Evolutionary conservation across 2,329 filamentous ascomycete species (phyloP).

Genomic region (Bipolaris sorokiniana): DNA sequence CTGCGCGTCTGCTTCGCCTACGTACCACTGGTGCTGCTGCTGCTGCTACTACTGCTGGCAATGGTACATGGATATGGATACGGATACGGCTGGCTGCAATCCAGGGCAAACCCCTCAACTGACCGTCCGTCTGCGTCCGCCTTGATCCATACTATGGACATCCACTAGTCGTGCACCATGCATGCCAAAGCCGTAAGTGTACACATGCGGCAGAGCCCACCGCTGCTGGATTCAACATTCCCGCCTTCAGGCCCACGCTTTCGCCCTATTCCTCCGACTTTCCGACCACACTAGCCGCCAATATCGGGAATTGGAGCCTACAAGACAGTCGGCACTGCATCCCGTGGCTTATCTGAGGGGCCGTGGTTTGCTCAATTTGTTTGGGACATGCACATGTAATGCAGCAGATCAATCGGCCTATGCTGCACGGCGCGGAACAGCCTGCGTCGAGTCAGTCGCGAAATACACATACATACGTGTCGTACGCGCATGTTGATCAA

Average conservation of each 20-base stretch:
- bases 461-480: not conserved
- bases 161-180: constrained; percentile 9
- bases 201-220: constrained; percentile 19
- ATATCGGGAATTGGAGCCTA: constrained; percentile 5
- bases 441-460: constrained; percentile 3
- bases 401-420: constrained; percentile 4
- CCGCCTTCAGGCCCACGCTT: constrained; percentile 15
- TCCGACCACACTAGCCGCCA: constrained; percentile 5
- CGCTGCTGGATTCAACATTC: constrained; percentile 18
- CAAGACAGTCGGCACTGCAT: constrained; percentile 6
- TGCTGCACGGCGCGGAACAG: constrained; percentile 5
- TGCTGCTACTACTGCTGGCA: constrained; percentile 2
- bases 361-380: constrained; percentile 4
- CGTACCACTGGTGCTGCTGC: not conserved
- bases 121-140: constrained; percentile 1
- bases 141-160: not conserved
- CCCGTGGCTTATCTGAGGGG: constrained; percentile 10
- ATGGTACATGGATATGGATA: not conserved
- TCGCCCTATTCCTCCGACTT: constrained; percentile 17
- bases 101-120: constrained; percentile 11
- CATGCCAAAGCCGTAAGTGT: constrained; percentile 6
- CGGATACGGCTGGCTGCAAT: no score
- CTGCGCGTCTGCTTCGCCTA: no score
- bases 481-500: not conserved
- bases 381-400: constrained; percentile 9